phyloP scores from a whole-genome alignment of 2,329 filamentous ascomycete species.

The Aspergillus versicolor region DNA sequence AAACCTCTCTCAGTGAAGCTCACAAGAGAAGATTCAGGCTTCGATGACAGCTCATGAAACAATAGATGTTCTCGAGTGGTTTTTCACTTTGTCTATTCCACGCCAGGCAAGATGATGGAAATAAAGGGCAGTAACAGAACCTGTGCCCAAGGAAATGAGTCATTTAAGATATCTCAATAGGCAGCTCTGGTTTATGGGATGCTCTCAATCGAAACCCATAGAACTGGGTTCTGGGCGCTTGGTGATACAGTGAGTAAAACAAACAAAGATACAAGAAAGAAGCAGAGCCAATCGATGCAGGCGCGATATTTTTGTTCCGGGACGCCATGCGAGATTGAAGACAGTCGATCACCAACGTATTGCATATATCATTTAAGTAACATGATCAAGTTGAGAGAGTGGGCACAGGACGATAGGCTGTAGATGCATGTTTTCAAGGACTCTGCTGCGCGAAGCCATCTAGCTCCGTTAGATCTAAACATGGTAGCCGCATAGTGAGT shows the following conservation, averaged over 20 bases:
- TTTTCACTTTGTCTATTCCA: constrained; percentile 1
- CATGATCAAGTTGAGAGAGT: constrained; percentile 4
- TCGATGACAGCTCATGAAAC: not conserved
- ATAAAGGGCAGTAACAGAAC: constrained; percentile 2
- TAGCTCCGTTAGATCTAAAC: constrained; percentile 3
- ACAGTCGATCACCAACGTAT: constrained; percentile 2
- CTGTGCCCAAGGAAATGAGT: not conserved
- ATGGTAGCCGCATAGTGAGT: constrained; percentile 6
- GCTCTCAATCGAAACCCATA: constrained; percentile 10
- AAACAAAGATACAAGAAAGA: constrained; percentile 3
- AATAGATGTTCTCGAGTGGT: not conserved
- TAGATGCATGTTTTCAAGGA: not conserved
- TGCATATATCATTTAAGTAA: not conserved
- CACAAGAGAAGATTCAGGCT: not conserved
- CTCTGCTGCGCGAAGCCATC: not conserved
- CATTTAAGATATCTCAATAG: constrained; percentile 11
- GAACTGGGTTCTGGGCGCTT: constrained; percentile 13
- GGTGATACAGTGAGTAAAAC: constrained; percentile 3
- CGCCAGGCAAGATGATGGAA: not conserved
- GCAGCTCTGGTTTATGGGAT: constrained; percentile 3
- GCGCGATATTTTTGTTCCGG: not conserved
- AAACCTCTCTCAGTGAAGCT: not conserved
- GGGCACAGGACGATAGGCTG: constrained; percentile 11
- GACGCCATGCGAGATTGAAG: not conserved
- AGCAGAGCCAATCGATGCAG: constrained; percentile 18